Base-by-base conservation (phyloP, 2,329 filamentous ascomycete species). In the Colletotrichum sp. region DNA sequence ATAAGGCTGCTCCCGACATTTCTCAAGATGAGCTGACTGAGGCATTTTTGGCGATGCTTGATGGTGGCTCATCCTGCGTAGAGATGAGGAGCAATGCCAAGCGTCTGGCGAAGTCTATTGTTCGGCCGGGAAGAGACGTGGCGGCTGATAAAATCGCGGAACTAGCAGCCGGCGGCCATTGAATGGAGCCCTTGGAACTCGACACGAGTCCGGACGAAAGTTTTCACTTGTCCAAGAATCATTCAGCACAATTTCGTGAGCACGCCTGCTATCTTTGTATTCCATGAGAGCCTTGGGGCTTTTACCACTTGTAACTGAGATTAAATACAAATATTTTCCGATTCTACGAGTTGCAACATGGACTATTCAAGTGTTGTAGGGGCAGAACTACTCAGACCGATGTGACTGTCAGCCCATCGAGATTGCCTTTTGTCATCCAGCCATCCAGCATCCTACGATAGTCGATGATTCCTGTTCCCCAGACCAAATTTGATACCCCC, bases 1-100 rank as follows among this genome's bases (percentile, higher is more conserved):
- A 80, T n/a, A 78, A 79, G 6, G 80, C 80, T 2, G 83, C 85
- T 2, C 86, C 87, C 0, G 75, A 74, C 0, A 80, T 82, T 78
- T 77, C 80, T 9, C 78, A 77, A 2, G 70, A 79, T 16, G 80
- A 81, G 6, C 74, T 86, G 5, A 75, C 76, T 8, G 60, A 75
- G 8, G 80, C 82, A 0, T 78, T 86, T 22, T 65, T 82, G 22
- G 76, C 75, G 70, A 75, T 71, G 8, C 74, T 78, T 62, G 79
- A 60, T 22, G 66, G 61, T 25, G 77, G 67, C 4, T 70, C 77
- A 16, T 62, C 52, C n/a, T 22, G 70, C 60, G 18, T 55, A 25
- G 8, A 27, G 18, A 78, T 80, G 74, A 66, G 70, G 7, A 64
- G 78, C 5, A 80, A 79, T 48, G 79, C 79, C 3, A 77, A 71